These are phyloP conservation scores for Microbotryum violaceum DNA, from an alignment of 1,284 basidiomycete genomes.

Conservation along the genomic window DNA sequence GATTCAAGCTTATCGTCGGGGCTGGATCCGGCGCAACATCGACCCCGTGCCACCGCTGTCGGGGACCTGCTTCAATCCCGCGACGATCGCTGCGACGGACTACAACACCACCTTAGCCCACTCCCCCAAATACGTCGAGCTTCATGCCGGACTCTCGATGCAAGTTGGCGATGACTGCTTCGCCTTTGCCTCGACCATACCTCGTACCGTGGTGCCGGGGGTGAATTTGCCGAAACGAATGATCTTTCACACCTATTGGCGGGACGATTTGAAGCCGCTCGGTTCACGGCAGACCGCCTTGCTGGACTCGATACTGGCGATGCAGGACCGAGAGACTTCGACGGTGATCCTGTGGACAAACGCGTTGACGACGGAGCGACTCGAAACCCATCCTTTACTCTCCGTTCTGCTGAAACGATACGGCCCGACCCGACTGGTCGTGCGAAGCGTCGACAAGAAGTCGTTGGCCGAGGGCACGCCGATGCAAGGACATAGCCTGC, in stretches of 20 bases:
- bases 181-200: constrained; percentile 69
- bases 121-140: constrained; percentile 55
- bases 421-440: constrained; percentile 56
- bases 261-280: constrained; percentile 69
- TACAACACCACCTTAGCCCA: constrained; percentile 63
- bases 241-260: constrained; percentile 83
- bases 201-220: constrained; percentile 29
- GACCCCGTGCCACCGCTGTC: constrained; percentile 54
- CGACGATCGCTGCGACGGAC: constrained; percentile 48
- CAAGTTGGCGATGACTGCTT: constrained; percentile 76
- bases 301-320: constrained; percentile 81
- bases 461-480: constrained; percentile 64
- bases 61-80: constrained; percentile 60
- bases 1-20: constrained; percentile 61
- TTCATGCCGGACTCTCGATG: constrained; percentile 68
- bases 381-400: constrained; percentile 47
- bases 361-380: constrained; percentile 12
- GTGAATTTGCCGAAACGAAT: constrained; percentile 47
- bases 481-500: constrained; percentile 55
- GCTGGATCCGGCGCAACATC: constrained; percentile 66
- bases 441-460: constrained; percentile 60
- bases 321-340: constrained; percentile 60
- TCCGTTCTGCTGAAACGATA: constrained; percentile 52
- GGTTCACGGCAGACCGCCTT: constrained; percentile 73
- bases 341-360: constrained; percentile 81